Evolutionary conservation across 352 stramenopile species (phyloP), one percentile per base, ranked within the genome.

Genomic region (Thalassiosira exigua): DNA sequence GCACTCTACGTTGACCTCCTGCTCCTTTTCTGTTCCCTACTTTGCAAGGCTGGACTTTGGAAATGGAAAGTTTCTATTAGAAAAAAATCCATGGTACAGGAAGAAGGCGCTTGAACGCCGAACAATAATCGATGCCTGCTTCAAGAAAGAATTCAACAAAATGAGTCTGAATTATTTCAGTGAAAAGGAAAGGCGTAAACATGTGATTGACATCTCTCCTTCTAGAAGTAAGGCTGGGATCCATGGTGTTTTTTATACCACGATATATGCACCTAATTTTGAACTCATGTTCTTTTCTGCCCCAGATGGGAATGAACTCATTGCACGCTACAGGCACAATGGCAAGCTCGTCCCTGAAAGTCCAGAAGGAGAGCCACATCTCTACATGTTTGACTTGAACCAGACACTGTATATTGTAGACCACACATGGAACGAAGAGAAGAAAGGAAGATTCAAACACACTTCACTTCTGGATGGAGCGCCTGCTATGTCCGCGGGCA

Each of bases 161-260:
- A 22, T n/a, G 4, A 59, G 2, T 19, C 19, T 71, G 0, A 46
- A 71, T 36, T 71, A 62, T 46, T 71, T 71, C 24, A 71, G 46
- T 30, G 62, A 62, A 27, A 19, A 22, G 44, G 62, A 71, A 42
- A 5, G 22, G 22, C 2, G 14, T n/a, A n/a, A 21, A 11, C 46
- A 64, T 64, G 62, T 62, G 62, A 64, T 71, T 52, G 44, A 71
- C 42, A 3, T 71, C 9, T 21, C 62, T 2, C 4, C 42, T 1
- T 61, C 39, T 3, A 29, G 61, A 17, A 24, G n/a, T n/a, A n/a
- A n/a, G n/a, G n/a, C n/a, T n/a, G n/a, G n/a, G n/a, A n/a, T n/a
- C n/a, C n/a, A n/a, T n/a, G n/a, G n/a, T n/a, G n/a, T n/a, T n/a
- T n/a, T n/a, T n/a, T n/a, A n/a, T n/a, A n/a, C n/a, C n/a, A n/a